Evolutionary conservation across 805 yeast genomes (phyloP), one percentile per base, ranked within the genome.

Genomic region (Blastobotrys americana): DNA sequence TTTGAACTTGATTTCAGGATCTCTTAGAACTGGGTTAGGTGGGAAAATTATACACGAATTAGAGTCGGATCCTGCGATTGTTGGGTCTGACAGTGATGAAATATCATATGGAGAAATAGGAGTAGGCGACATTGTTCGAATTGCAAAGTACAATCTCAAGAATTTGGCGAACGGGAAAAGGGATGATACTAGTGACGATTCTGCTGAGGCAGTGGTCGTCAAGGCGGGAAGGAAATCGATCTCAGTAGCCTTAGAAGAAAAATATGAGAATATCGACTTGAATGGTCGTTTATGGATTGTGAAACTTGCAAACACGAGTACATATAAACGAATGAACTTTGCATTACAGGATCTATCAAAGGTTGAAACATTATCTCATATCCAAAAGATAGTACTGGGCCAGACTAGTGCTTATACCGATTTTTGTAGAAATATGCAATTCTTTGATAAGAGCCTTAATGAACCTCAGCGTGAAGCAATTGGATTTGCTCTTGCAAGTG

Each of bases 391-490:
- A 74, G 20, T 64, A 77, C 43, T 61, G 74, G 42, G 85, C 77
- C 6, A 68, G 68, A 34, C 48, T 60, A 2, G 49, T 55, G 41
- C 78, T 61, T 42, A 37, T 22, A 13, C 42, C 52, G n/a, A n/a
- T n/a, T n/a, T n/a, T n/a, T n/a, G n/a, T n/a, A n/a, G n/a, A n/a
- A n/a, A n/a, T n/a, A 1, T 22, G 64, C 5, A 52, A 61, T 2
- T 75, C 70, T 49, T 69, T 42, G 76, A 80, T 55, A 42, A 53
- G 0, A 54, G 61, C 1, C 61, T 86, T 23, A 87, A 87, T 55
- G 67, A 64, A 0, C 82, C 96, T 0, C 98, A 90, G 58, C 71
- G 70, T 39, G 58, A 69, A 2, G 96, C 97, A 0, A 79, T 89
- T 5, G 62, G 67, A 9, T 83, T 83, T 61, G 73, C 94, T 1